Base-by-base conservation (phyloP, 345 rosid genomes). In the Anacardium occidentale region DNA sequence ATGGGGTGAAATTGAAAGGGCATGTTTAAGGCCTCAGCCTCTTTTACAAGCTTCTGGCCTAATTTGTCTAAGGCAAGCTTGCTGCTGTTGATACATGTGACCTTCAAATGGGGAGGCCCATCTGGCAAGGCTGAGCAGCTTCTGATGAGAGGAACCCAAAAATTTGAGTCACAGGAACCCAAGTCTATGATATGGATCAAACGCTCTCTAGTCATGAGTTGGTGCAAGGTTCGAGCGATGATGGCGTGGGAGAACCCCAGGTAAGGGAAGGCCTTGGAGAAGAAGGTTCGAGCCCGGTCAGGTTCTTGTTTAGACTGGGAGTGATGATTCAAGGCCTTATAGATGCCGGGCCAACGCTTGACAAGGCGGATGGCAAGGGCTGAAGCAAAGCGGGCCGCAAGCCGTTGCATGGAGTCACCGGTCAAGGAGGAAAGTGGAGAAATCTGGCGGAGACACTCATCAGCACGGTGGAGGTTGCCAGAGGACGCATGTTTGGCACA, bases 391-490 rank as follows among this genome's bases (percentile, higher is more conserved):
- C 72, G 52, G 12, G 84, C 81, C 0, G 88, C 83, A 7, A 86
- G 76, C 12, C 90, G 70, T 56, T 88, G 92, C 80, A 84, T 78
- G 68, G 88, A 80, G 75, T 88, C 86, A 0, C 90, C 87, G 1
- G 82, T 63, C 20, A 78, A 54, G 0, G 87, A 86, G 17, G 90
- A 73, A 5, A 86, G 82, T 64, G 74, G 63, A 8, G 85, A 58
- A 69, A 88, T 86, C 74, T 78, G 73, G 8, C 5, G 68, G 40
- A 88, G 87, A 71, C 78, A 81, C 0, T 67, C 77, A 8, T 88
- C 85, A 0, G 86, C 86, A 0, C 70, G 76, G 61, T 81, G 81
- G 50, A 88, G 82, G 75, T 86, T 84, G n/a, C 83, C 84, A 13
- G 84, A 82, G 22, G 87, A 81, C 13, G 82, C 78, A 24, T 88